Conservation (phyloP, 2,329 filamentous ascomycete species). For the Polytolypa hystricis region DNA sequence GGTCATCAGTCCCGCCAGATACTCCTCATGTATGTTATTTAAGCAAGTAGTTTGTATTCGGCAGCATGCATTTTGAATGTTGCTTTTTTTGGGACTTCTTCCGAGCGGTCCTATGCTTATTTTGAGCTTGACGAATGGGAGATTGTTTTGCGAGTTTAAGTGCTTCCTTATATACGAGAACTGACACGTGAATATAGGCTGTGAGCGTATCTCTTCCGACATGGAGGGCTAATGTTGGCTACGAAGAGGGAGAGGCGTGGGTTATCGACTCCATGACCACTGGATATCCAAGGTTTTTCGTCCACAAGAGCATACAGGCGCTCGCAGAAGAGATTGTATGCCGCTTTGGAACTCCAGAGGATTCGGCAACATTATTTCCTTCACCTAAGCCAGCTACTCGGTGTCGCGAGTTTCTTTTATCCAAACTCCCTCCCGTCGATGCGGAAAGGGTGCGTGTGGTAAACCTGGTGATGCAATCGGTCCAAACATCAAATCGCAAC, state of each 20-base stretch:
- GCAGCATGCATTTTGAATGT: too few relatives aligned
- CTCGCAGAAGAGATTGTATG: conserved; percentile 59
- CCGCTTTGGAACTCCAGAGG: conserved; percentile 47
- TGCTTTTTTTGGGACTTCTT: too few relatives aligned
- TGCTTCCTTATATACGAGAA: too few relatives aligned
- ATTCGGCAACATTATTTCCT: conserved; percentile 69
- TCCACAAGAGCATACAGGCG: conserved; percentile 69
- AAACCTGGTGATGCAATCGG: conserved; percentile 41
- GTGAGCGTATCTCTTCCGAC: conserved; percentile 93
- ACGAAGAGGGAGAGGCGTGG: conserved; percentile 85
- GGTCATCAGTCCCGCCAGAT: conserved; percentile 64
- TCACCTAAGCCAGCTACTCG: conserved; percentile 56
- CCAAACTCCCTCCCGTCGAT: conserved; percentile 21
- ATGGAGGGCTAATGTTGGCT: conserved; percentile 82
- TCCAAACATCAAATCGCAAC: conserved; percentile 34
- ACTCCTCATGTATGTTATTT: conserved; percentile 66
- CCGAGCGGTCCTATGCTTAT: too few relatives aligned
- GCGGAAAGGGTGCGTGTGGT: conserved; percentile 44
- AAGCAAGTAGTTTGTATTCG: too few relatives aligned
- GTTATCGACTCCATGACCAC: conserved; percentile 76
- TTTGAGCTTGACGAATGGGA: too few relatives aligned
- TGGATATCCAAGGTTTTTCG: conserved; percentile 91
- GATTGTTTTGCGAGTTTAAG: too few relatives aligned
- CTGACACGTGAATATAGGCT: conserved; percentile 47
- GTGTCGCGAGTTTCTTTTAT: conserved; percentile 61